Percentiles rank a stretch among this genome's conserved stretches.
Evolutionary conservation across 306 rosid species (phyloP).

Genomic region (Pterocarpus macrocarpus): DNA sequence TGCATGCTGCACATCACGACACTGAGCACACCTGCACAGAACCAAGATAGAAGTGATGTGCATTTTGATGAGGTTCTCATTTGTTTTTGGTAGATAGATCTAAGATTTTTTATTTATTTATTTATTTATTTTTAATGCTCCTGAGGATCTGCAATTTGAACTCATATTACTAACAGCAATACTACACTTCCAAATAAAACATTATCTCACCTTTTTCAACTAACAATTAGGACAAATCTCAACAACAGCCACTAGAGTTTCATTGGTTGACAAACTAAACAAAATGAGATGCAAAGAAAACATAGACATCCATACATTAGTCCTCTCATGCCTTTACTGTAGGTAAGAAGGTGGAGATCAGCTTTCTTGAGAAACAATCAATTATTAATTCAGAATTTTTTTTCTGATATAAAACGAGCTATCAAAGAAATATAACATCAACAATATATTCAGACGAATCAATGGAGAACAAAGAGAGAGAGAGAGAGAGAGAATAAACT

Average conservation of each 20-base stretch:
- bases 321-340: constrained; percentile 38
- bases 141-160: constrained; percentile 52
- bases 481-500: background rate
- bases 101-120: constrained; percentile 1
- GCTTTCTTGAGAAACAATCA: constrained; percentile 35
- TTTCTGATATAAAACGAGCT: background rate
- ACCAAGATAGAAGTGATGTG: constrained; percentile 87
- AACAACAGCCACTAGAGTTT: constrained; percentile 58
- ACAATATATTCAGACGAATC: constrained; percentile 1
- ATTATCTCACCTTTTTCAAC: constrained; percentile 64
- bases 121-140: constrained; percentile 26
- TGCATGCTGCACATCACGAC: constrained; percentile 79
- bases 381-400: constrained; percentile 7
- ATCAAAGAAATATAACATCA: background rate
- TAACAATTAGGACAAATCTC: constrained; percentile 55
- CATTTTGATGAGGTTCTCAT: constrained; percentile 62
- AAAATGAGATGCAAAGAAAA: constrained; percentile 51
- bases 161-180: constrained; percentile 44
- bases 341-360: constrained; percentile 37
- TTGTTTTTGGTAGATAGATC: constrained; percentile 51
- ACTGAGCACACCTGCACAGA: constrained; percentile 93
- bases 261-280: constrained; percentile 53
- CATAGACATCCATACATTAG: constrained; percentile 49
- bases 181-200: constrained; percentile 48
- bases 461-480: background rate